Evolutionary conservation across 2,329 filamentous ascomycete species (phyloP).

Genomic region (Fusarium tanahbumbuense): DNA sequence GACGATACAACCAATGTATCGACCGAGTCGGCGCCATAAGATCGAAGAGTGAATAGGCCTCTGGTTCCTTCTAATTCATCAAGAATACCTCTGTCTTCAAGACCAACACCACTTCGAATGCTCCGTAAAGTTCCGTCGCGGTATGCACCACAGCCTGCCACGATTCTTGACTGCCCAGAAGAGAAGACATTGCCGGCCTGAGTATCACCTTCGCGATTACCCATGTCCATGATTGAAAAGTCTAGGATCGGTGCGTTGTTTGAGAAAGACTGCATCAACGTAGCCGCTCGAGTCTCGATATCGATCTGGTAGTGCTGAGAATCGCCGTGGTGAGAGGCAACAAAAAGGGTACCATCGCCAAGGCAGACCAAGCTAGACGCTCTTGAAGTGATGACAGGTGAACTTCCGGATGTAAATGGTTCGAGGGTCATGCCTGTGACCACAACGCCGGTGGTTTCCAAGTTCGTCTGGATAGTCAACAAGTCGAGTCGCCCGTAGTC

Average conservation of each 20-base stretch:
- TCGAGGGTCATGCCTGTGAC: conserved; percentile 80
- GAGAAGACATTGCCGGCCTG: conserved; percentile 88
- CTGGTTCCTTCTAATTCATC: conserved; percentile 81
- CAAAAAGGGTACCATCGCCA: conserved; percentile 77
- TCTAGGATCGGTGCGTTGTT: conserved; percentile 95
- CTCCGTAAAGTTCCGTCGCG: conserved; percentile 89
- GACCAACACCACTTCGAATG: conserved; percentile 90
- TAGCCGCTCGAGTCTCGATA: conserved; percentile 58
- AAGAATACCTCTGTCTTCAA: conserved; percentile 87
- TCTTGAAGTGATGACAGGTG: conserved; percentile 68
- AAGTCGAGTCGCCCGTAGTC: conserved; percentile 89
- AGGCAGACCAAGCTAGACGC: conserved; percentile 85
- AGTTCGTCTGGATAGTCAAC: conserved; percentile 78
- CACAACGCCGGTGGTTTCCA: conserved; percentile 72
- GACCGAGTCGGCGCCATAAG: conserved; percentile 59
- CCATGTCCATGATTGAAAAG: conserved; percentile 96
- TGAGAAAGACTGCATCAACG: conserved; percentile 73
- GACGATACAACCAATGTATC: conserved; percentile 86
- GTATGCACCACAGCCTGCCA: conserved; percentile 91
- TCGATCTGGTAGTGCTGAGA: conserved; percentile 80
- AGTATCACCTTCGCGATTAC: conserved; percentile 80
- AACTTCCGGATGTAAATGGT: conserved; percentile 48
- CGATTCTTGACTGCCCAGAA: conserved; percentile 91
- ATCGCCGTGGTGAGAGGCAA: conserved; percentile 93
- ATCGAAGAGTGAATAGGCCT: conserved; percentile 76